Conservation (phyloP, 306 rosid species). For the Glycine soja region DNA sequence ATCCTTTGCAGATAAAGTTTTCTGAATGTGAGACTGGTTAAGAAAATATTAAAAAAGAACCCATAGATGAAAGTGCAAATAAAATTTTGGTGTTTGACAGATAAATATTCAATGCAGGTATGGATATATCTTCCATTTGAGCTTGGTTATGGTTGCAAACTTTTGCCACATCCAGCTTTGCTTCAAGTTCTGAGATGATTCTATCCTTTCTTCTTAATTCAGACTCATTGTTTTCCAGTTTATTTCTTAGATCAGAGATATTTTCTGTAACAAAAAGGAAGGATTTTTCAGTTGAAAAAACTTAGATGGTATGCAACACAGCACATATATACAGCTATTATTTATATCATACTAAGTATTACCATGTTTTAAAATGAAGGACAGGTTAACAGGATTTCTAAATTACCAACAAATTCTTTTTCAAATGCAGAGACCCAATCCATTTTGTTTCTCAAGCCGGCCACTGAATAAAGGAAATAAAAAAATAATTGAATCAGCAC, state of each 20-base stretch:
- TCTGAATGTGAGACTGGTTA: constrained; percentile 73
- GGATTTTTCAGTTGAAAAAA: constrained; percentile 31
- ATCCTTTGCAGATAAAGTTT: constrained; percentile 61
- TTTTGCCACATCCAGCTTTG: constrained; percentile 61
- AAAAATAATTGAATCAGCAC: constrained; percentile 27
- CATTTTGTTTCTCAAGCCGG: constrained; percentile 67
- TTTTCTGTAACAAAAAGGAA: constrained; percentile 54
- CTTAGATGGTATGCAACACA: constrained; percentile 22
- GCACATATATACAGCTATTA: neutral
- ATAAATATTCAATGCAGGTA: constrained; percentile 23
- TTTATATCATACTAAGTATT: neutral
- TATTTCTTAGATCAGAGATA: constrained; percentile 62
- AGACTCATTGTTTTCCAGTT: constrained; percentile 58
- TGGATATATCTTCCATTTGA: constrained; percentile 80
- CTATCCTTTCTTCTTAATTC: constrained; percentile 66
- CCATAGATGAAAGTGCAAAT: constrained; percentile 25
- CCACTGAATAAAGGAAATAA: constrained; percentile 55
- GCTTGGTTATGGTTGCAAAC: constrained; percentile 52
- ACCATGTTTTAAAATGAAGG: constrained; percentile 23
- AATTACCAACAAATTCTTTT: constrained; percentile 69
- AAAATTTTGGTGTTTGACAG: constrained; percentile 22
- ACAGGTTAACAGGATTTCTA: constrained; percentile 33
- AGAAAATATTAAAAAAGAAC: constrained; percentile 45
- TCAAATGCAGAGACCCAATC: constrained; percentile 67
- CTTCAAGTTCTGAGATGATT: constrained; percentile 76